A percentile compares a stretch with the other conserved stretches of the same genome.
These are phyloP conservation scores for Zelonia costaricensis DNA, from an alignment of 208 protist genomes.

Conservation along the genomic window DNA sequence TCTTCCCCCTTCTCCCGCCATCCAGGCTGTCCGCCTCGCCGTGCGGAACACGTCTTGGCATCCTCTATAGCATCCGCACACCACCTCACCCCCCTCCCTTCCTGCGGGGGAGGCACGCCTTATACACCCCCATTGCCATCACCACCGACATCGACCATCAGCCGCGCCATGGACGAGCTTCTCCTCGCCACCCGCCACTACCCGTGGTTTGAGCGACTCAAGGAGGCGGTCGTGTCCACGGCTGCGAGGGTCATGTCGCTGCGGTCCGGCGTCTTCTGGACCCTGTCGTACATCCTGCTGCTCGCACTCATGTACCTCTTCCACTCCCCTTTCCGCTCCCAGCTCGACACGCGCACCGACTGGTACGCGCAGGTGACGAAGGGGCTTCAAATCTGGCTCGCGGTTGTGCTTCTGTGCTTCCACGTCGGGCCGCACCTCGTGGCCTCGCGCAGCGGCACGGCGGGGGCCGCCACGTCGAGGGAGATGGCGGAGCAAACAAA, in stretches of 20 bases:
- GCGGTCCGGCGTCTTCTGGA: constrained; percentile 40
- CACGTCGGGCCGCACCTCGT: constrained; percentile 58
- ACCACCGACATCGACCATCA: no score
- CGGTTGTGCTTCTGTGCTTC: constrained; percentile 53
- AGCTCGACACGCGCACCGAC: constrained; percentile 45
- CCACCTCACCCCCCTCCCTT: no score
- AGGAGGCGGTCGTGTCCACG: constrained; percentile 8
- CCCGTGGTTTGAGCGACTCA: constrained; percentile 12
- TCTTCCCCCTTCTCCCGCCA: no score
- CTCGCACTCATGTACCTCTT: constrained; percentile 74
- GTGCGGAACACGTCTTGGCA: no score
- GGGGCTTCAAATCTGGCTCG: constrained; percentile 70
- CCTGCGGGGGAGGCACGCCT: neutral
- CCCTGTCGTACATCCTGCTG: constrained; percentile 46
- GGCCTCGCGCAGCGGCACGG: neutral
- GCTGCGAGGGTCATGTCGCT: constrained; percentile 16
- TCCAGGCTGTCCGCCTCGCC: no score
- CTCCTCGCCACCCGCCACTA: neutral
- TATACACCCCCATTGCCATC: no score
- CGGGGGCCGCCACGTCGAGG: neutral
- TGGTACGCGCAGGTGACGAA: constrained; percentile 73
- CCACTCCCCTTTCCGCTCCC: constrained; percentile 73
- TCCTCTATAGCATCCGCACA: no score
- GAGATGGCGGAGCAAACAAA: neutral
- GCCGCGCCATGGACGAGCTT: neutral